Evolutionary conservation across 805 yeast genomes (phyloP).

Genomic region (Barnettozyma vustinii): DNA sequence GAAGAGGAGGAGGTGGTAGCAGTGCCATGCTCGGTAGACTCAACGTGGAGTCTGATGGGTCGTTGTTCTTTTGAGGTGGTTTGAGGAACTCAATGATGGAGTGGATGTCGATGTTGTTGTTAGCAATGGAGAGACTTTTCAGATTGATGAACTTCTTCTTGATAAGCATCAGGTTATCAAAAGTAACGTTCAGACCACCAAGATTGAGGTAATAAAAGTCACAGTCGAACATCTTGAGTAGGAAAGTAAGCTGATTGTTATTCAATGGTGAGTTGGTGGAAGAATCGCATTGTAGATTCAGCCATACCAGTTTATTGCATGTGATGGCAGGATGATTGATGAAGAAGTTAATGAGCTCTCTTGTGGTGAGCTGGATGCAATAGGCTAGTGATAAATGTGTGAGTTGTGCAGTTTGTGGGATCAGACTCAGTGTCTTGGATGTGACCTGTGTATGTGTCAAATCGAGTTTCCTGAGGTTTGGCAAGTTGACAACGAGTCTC

Average conservation of each 20-base stretch:
- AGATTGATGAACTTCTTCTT: slow-evolving; percentile 34
- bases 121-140: slow-evolving; percentile 32
- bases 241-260: slow-evolving; percentile 44
- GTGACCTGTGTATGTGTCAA: slow-evolving; percentile 76
- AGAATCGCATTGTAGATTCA: slow-evolving; percentile 58
- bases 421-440: slow-evolving; percentile 47
- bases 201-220: slow-evolving; percentile 48
- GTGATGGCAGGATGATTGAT: slow-evolving; percentile 63
- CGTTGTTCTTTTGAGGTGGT: slow-evolving; percentile 19
- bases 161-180: slow-evolving; percentile 32
- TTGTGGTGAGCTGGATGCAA: slow-evolving; percentile 64
- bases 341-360: slow-evolving; percentile 64
- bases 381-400: slow-evolving; percentile 70
- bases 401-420: slow-evolving; percentile 54
- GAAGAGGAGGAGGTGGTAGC: slow-evolving; percentile 1
- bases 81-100: slow-evolving; percentile 29
- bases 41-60: slow-evolving; percentile 3
- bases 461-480: slow-evolving; percentile 61
- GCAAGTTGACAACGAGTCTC: slow-evolving; percentile 51
- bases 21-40: slow-evolving; percentile 3
- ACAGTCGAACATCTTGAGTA: slow-evolving; percentile 34
- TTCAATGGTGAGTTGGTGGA: slow-evolving; percentile 56
- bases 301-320: slow-evolving; percentile 51
- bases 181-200: slow-evolving; percentile 56
- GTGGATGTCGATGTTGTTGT: slow-evolving; percentile 30